Evolutionary conservation across 2,329 filamentous ascomycete species (phyloP).

Genomic region (Aspergillus calidoustus): DNA sequence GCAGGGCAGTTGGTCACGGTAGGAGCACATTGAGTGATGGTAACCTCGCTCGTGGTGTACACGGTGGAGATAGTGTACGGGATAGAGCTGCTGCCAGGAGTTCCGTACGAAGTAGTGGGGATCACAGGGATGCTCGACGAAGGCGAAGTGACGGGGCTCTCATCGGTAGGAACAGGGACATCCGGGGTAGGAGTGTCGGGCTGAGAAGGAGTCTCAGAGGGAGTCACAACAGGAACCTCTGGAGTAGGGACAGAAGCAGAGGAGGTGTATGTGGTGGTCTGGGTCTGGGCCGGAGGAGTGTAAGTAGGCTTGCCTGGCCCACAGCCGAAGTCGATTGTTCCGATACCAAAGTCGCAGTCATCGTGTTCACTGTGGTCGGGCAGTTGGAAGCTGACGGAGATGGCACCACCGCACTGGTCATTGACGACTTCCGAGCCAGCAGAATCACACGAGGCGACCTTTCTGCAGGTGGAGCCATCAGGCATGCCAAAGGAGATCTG

Average conservation of each 20-base stretch:
- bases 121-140: constrained; percentile 16
- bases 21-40: constrained; percentile 47
- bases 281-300: constrained; percentile 8
- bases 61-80: constrained; percentile 43
- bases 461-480: constrained; percentile 80
- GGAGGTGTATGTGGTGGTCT: background rate
- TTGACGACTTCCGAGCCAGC: constrained; percentile 75
- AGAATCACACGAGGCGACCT: constrained; percentile 69
- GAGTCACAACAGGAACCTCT: constrained; percentile 10
- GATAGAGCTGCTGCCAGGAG: constrained; percentile 26
- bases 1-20: constrained; percentile 57
- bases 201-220: constrained; percentile 1
- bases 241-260: constrained; percentile 5
- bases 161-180: constrained; percentile 15
- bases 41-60: constrained; percentile 42
- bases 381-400: constrained; percentile 71
- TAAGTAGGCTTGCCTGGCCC: constrained; percentile 26
- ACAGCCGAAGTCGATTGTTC: constrained; percentile 35
- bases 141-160: constrained; percentile 29
- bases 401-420: constrained; percentile 90
- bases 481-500: constrained; percentile 88
- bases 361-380: constrained; percentile 61
- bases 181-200: constrained; percentile 23
- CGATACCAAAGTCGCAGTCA: constrained; percentile 69
- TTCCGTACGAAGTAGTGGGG: constrained; percentile 24